Evolutionary conservation across 2,329 filamentous ascomycete genomes (phyloP), one percentile per base, ranked within the genome.

Genomic region (Orbilia brochopaga): DNA sequence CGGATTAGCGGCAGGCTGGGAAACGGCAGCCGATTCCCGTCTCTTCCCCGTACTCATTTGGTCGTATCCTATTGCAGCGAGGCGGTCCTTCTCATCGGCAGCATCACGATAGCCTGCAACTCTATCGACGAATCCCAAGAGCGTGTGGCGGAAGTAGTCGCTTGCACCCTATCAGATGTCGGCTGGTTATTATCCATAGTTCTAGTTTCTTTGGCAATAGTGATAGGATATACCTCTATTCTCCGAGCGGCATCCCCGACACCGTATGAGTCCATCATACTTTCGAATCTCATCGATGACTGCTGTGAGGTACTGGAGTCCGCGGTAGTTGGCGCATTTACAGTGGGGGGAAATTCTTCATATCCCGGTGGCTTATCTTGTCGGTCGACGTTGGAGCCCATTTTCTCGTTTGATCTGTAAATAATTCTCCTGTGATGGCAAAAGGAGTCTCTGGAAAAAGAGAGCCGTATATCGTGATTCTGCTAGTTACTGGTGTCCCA

Each of bases 101-200:
- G 52, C 13, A 21, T 32, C 51, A 7, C 15, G n/a, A 30, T 60
- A 54, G 8, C 67, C 60, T 13, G 67, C 55, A 15, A 65, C 37
- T 42, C 56, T 60, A 19, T 72, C 67, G 55, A 72, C 60, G 5
- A 60, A 46, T 42, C 48, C 54, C 2, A 72, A 23, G 1, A 60
- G n/a, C 0, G 67, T 61, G 46, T 72, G 55, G 13, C 67, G 67
- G 42, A 72, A 48, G 35, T 65, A 72, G n/a, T 72, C 67, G 7
- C 60, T 60, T 3, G 60, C 67, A 15, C 60, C 60, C 67, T 72
- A 21, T 19, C 17, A 19, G 27, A 32, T 8, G 19, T 21, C 2
- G n/a, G 5, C 4, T 15, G 5, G 13, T 15, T 42, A 48, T 21
- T 48, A 21, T 10, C 40, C 7, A 4, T 44, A 5, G 40, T 48